Base-by-base conservation (phyloP, 1,284 basidiomycete genomes). In the Kalmanozyma brasiliensis region DNA sequence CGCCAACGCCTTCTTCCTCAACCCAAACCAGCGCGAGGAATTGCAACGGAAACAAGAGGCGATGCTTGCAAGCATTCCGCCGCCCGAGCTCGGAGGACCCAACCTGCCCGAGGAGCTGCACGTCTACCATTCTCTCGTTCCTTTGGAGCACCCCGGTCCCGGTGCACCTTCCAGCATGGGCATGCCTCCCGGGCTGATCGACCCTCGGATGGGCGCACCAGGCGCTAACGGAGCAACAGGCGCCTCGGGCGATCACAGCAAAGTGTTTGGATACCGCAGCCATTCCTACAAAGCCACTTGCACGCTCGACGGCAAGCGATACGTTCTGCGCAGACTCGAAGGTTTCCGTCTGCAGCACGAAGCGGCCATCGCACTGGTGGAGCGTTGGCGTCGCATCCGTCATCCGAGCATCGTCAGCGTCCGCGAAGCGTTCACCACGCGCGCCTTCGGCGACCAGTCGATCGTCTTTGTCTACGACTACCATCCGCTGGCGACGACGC, bases 351-450 rank as follows among this genome's bases (percentile, higher is more conserved):
- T 98, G 35, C 68, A 65, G 40, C 70, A 79, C 20, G 77, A 94
- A 78, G 85, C 86, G 9, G 94, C 94, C 1, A 95, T 98, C 77
- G 85, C 85, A 8, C 84, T 88, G 4, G 90, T 98, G 26, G 94
- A 98, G 75, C 85, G 89, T 17, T 99, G 96, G 96, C 88, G 89
- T 2, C 86, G 88, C 48, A 86, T 98, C 59, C 87, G 86, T 17
- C 94, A 98, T 84, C 94, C 96, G 0, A 89, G 88, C 74, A 90
- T 99, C 66, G 88, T 96, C 23, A 85, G 88, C 17, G 85, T 98
- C 8, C 87, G 88, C 42, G 96, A 98, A 83, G 96, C 95, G 0
- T 98, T 98, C 84, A 98, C 96, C 0, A 96, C 94, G 0, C 87
- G 91, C 37, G 89, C 92, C 0, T 99, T 98, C 83, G 89, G 89